These are phyloP conservation scores for Plectosphaerella plurivora DNA, from an alignment of 2,329 filamentous ascomycete genomes.

Conservation along the genomic window DNA sequence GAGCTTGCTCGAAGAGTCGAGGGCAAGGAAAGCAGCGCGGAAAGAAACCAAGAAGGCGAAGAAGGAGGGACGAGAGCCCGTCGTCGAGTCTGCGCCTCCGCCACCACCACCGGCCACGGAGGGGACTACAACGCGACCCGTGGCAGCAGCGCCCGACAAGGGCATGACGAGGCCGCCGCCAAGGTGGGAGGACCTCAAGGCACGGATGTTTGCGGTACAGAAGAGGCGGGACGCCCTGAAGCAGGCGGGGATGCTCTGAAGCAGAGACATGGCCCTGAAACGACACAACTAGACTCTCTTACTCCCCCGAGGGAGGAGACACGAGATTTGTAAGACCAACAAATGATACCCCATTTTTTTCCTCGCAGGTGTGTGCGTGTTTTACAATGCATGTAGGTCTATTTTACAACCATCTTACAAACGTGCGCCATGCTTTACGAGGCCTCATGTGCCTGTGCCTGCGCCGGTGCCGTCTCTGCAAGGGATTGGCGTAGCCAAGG, in stretches of 20 bases:
- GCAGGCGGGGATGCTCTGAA: slow-evolving; percentile 41
- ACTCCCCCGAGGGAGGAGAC: slow-evolving; percentile 17
- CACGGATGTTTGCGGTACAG: slow-evolving; percentile 22
- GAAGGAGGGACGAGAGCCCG: not conserved
- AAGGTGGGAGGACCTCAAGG: slow-evolving; percentile 13
- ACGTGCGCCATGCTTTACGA: slow-evolving; percentile 2
- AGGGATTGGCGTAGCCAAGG: slow-evolving; percentile 59
- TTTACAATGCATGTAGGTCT: slow-evolving; percentile 2
- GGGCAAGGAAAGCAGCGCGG: slow-evolving; percentile 28
- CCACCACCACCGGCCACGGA: not conserved
- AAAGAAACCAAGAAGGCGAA: slow-evolving; percentile 23
- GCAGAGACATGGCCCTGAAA: slow-evolving; percentile 30
- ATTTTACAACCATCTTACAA: slow-evolving; percentile 10
- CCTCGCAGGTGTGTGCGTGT: not conserved
- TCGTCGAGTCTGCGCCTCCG: not conserved
- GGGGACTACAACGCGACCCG: not conserved
- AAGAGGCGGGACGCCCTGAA: slow-evolving; percentile 47
- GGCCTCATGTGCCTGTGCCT: not conserved
- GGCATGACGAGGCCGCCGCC: not conserved
- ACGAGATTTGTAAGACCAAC: slow-evolving; percentile 27
- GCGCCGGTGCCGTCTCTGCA: slow-evolving; percentile 15
- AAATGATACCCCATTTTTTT: slow-evolving; percentile 2
- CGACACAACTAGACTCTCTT: slow-evolving; percentile 22
- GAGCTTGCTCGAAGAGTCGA: slow-evolving; percentile 28
- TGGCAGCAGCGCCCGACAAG: not conserved